These are phyloP conservation scores for Pseudisothecium myosuroides DNA, from an alignment of 225 moss, liverwort and hornwort species.

Conservation along the genomic window DNA sequence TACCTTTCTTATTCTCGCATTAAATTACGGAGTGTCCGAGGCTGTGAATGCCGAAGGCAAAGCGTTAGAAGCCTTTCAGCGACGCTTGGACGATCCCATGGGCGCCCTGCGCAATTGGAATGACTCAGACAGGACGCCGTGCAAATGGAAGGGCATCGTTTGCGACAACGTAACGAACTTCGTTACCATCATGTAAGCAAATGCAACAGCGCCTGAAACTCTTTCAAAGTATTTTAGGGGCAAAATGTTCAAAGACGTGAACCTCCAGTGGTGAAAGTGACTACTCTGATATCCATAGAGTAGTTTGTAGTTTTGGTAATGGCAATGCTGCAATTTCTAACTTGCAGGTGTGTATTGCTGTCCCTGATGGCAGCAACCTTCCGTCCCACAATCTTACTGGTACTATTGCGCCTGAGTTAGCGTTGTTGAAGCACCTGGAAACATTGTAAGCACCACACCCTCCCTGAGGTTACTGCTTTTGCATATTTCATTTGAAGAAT, in stretches of 20 bases:
- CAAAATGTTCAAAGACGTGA: not conserved
- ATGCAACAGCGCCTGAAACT: not conserved
- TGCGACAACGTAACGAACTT: conserved; percentile 14
- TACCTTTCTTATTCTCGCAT: not conserved
- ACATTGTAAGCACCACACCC: conserved; percentile 8
- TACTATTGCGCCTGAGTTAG: conserved; percentile 17
- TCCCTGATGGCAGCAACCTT: conserved; percentile 11
- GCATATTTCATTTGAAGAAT: too few species aligned
- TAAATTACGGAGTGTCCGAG: not conserved
- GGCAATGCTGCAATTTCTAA: not conserved
- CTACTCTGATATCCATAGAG: not conserved
- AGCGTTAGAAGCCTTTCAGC: conserved; percentile 15
- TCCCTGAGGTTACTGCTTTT: not conserved
- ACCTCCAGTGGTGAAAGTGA: not conserved
- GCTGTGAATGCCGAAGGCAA: conserved; percentile 27
- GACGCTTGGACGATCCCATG: conserved; percentile 9
- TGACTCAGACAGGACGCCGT: conserved; percentile 22
- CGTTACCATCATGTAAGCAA: conserved; percentile 12
- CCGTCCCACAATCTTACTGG: conserved; percentile 6
- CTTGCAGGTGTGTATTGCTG: not conserved
- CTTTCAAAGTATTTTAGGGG: not conserved
- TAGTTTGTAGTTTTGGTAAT: not conserved
- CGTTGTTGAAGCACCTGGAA: not conserved
- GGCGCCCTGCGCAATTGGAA: conserved; percentile 16
- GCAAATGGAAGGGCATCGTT: conserved; percentile 26